These are phyloP conservation scores for Yamagishiella unicocca DNA, from an alignment of 139 green algal species.

Conservation along the genomic window DNA sequence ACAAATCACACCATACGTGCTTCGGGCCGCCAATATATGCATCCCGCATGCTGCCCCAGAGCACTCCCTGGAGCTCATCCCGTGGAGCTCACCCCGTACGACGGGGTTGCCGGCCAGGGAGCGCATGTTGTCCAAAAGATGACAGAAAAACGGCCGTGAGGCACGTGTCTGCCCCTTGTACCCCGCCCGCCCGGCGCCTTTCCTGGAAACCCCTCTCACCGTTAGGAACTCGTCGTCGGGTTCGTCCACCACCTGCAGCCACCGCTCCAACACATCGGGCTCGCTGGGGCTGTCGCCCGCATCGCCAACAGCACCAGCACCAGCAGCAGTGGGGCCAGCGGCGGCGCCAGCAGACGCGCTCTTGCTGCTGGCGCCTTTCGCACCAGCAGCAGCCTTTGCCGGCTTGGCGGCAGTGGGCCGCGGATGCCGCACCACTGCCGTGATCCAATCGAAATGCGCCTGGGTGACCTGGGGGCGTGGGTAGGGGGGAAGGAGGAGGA, in stretches of 20 bases:
- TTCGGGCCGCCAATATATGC: too few relatives aligned
- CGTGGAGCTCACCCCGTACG: too few relatives aligned
- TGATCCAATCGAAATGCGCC: constrained; percentile 9
- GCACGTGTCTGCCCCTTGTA: too few relatives aligned
- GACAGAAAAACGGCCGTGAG: too few relatives aligned
- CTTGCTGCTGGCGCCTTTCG: not conserved
- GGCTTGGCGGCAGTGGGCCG: too few relatives aligned
- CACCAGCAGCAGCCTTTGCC: not conserved
- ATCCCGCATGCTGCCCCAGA: too few relatives aligned
- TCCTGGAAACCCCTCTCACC: too few relatives aligned
- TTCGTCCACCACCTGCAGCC: constrained; percentile 50
- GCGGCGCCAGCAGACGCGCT: not conserved
- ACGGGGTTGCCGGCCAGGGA: too few relatives aligned
- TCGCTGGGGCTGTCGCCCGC: not conserved
- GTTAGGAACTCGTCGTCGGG: constrained; percentile 48
- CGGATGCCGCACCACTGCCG: not conserved
- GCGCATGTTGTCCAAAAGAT: too few relatives aligned
- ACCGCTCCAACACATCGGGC: constrained; percentile 29
- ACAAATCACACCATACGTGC: too few relatives aligned
- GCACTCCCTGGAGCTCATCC: too few relatives aligned
- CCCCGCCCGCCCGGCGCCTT: too few relatives aligned
- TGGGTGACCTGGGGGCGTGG: not conserved
- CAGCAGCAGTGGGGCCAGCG: not conserved
- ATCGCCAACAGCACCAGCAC: not conserved
- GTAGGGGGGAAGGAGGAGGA: not conserved